phyloP scores from a whole-genome alignment of 176 grass and related monocot species.

The Eleusine indica region DNA sequence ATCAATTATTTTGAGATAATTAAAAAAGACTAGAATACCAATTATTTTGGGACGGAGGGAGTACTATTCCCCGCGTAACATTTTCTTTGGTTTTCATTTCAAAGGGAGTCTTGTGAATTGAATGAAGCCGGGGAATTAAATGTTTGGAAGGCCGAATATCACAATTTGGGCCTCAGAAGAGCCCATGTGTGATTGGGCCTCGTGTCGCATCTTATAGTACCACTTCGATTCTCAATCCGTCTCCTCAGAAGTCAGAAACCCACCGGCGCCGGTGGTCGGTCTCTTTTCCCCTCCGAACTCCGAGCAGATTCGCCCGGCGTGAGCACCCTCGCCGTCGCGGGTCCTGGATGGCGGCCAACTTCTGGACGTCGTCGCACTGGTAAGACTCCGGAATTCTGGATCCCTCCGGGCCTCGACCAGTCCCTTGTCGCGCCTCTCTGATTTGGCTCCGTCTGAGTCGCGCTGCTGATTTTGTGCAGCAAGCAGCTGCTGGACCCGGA shows the following conservation, averaged over 20 bases:
- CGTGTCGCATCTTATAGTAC: background rate
- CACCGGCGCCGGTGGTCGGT: background rate
- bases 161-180: background rate
- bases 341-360: constrained; percentile 64
- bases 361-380: constrained; percentile 79
- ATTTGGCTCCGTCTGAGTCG: constrained; percentile 12
- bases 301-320: constrained; percentile 22
- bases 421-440: background rate
- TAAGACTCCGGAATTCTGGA: background rate
- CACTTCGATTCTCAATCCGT: background rate
- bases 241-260: background rate
- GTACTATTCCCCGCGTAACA: too few species aligned
- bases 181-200: background rate
- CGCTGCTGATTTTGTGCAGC: constrained; percentile 49
- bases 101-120: too few species aligned
- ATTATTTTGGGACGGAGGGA: too few species aligned
- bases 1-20: too few species aligned
- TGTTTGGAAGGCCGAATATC: background rate
- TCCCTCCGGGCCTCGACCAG: background rate
- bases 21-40: too few species aligned
- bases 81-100: too few species aligned
- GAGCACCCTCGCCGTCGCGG: constrained; percentile 1
- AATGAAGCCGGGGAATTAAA: background rate
- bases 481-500: constrained; percentile 89
- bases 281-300: background rate